Base-by-base conservation (phyloP, 2,329 filamentous ascomycete genomes). In the Lithohypha guttulata region DNA sequence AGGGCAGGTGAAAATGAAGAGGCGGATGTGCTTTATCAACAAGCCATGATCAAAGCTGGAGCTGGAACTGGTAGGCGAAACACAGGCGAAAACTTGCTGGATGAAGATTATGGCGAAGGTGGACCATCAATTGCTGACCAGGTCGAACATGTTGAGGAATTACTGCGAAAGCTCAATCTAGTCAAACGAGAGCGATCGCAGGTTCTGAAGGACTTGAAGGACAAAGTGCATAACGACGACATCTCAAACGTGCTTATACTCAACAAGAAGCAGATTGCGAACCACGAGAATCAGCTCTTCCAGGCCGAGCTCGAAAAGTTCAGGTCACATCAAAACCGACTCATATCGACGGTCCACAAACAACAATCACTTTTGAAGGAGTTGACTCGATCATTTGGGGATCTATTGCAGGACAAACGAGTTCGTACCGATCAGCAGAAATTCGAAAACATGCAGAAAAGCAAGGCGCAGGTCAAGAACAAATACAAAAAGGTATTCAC, bases 281-380 rank as follows among this genome's bases (percentile, higher is more conserved):
- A 85, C 54, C 89, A 91, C 53, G 91, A 98, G 59, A 79, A 71
- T 9, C 85, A 94, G 54, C 72, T 98, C 2, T 98, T 98, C 64
- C 83, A 95, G 57, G 79, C 85, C 11, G 91, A 98, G 60, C 70
- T 98, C n/a, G 89, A 96, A 61, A 98, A 98, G 59, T 98, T 95
- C 63, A 71, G 86, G 28, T 82, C 86, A 19, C 84, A 95, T 53
- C 91, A 96, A 57, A 94, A 81, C 53, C 79, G 91, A 22, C 73
- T 98, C 11, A 66, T 94, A 6, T 86, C 95, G 59, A 87, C 91
- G 10, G 93, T 86, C 46, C 91, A 98, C 62, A 98, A 95, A 62
- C 91, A 98, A 59, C 79, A 84, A 0, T 80, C 84, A 0, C 65
- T 98, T 39, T 86, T 98, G 77, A 96, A 96, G 60, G 91, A 98